A percentile compares a stretch with the other conserved stretches of the same genome.
These are phyloP conservation scores for Vitis hybrid DNA, from an alignment of 177 flowering plant genomes.

Conservation along the genomic window DNA sequence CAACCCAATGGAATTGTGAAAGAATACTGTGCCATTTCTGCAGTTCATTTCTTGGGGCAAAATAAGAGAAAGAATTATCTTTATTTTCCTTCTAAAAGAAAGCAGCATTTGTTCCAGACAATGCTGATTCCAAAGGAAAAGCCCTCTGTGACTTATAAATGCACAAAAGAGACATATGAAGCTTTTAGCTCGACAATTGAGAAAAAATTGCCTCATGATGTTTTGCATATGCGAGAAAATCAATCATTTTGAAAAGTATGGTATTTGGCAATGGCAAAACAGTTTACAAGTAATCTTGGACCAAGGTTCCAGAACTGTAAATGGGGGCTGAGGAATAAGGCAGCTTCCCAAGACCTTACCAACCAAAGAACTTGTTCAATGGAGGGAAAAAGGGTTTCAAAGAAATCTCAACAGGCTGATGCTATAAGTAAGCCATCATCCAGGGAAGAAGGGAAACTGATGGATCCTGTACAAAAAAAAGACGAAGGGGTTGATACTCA, in stretches of 20 bases:
- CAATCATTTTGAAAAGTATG: neutral
- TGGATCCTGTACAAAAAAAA: conserved; percentile 5
- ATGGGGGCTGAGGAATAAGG: neutral
- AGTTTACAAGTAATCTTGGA: neutral
- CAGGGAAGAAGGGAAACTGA: conserved; percentile 1
- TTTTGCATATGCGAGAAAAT: neutral
- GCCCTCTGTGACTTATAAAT: neutral
- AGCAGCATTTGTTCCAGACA: neutral
- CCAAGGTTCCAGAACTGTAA: neutral
- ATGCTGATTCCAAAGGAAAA: neutral
- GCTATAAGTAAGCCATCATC: neutral
- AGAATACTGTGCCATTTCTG: neutral
- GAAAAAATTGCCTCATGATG: neutral
- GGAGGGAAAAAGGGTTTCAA: neutral
- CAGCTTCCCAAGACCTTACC: neutral
- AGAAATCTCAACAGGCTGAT: neutral
- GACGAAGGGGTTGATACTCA: neutral
- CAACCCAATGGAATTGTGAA: neutral
- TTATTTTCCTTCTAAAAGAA: neutral
- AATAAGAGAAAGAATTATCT: neutral
- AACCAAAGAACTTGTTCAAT: neutral
- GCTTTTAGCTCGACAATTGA: neutral
- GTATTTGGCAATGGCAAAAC: conserved; percentile 3
- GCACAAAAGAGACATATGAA: neutral
- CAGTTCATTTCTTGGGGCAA: neutral